phyloP scores from a whole-genome alignment of 2,329 filamentous ascomycete genomes.

The Scorias spongiosa region DNA sequence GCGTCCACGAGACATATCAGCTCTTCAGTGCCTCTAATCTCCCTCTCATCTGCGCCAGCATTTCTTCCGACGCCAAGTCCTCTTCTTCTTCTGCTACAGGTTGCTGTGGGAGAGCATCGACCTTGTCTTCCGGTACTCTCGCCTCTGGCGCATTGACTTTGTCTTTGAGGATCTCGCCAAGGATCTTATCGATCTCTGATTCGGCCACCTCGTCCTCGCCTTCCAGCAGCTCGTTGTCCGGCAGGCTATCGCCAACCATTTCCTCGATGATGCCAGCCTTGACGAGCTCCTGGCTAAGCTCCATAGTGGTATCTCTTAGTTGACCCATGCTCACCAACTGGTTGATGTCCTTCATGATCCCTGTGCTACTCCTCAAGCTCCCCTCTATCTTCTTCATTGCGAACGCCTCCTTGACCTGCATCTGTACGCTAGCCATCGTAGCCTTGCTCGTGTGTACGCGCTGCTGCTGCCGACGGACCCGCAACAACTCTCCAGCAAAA shows the following conservation, averaged over 20 bases:
- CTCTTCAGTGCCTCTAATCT: constrained; percentile 83
- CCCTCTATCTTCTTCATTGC: constrained; percentile 92
- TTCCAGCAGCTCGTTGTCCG: constrained; percentile 55
- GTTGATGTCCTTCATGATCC: constrained; percentile 97
- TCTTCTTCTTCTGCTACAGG: constrained; percentile 50
- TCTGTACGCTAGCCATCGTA: constrained; percentile 80
- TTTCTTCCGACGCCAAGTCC: constrained; percentile 75
- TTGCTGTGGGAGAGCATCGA: constrained; percentile 36
- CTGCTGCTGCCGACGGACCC: constrained; percentile 57
- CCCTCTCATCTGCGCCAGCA: constrained; percentile 88
- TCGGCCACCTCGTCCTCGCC: constrained; percentile 62
- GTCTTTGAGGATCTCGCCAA: constrained; percentile 81
- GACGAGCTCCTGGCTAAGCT: constrained; percentile 73
- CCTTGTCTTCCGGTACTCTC: constrained; percentile 30
- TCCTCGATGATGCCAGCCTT: constrained; percentile 96
- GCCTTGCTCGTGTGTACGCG: constrained; percentile 78
- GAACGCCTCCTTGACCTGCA: constrained; percentile 97
- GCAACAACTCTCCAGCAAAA: constrained; percentile 77
- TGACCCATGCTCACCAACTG: constrained; percentile 69
- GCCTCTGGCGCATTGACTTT: constrained; percentile 50
- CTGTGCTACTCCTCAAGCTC: constrained; percentile 68
- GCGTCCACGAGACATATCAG: constrained; percentile 28
- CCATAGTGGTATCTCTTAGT: constrained; percentile 75
- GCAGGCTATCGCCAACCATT: constrained; percentile 78
- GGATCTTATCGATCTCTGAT: constrained; percentile 77